Base-by-base conservation (phyloP, 495 filamentous ascomycete genomes). In the Neurospora tetraspora region DNA sequence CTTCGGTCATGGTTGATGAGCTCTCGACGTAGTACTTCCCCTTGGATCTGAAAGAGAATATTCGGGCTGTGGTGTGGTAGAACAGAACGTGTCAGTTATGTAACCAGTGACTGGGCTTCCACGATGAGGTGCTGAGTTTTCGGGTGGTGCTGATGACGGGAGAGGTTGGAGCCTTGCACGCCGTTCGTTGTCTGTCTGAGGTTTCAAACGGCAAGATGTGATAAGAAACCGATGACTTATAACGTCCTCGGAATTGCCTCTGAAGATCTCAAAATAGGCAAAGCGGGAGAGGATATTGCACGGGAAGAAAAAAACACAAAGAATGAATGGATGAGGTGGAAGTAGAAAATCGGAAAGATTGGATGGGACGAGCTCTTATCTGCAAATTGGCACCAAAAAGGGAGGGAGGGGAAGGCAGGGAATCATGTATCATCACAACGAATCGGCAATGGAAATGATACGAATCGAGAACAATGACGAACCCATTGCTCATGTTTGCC, bases 1-100 rank as follows among this genome's bases (percentile, higher is more conserved):
- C 78, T 42, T 71, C 73, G 42, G 43, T 71, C 78, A 80, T 80
- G 18, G 74, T 74, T 16, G 69, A 68, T 12, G 68, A 59, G 31
- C 73, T 69, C 69, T 78, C 78, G 39, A 73, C n/a, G 71, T 78
- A 71, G 38, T 72, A 70, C 31, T 59, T 38, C 40, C 61, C 71
- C n/a, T 70, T 72, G 11, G 68, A 69, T 18, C 71, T 71, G 39
- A 76, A 68, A 43, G 34, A 16, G 31, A 73, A 70, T 65, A 65
- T 65, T 34, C 53, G 53, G 16, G 36, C 61, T 39, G 73, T 9
- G 73, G 70, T 76, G 43, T 42, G 65, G 43, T 38, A 18, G 39
- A 68, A 18, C 31, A 27, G 20, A 11, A 37, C 37, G 37, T 34
- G 70, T 75, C 72, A 75, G 74, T 65, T 7, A 61, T 68, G 45